phyloP scores from a whole-genome alignment of 2,329 filamentous ascomycete species.

The Aspergillus piperis region DNA sequence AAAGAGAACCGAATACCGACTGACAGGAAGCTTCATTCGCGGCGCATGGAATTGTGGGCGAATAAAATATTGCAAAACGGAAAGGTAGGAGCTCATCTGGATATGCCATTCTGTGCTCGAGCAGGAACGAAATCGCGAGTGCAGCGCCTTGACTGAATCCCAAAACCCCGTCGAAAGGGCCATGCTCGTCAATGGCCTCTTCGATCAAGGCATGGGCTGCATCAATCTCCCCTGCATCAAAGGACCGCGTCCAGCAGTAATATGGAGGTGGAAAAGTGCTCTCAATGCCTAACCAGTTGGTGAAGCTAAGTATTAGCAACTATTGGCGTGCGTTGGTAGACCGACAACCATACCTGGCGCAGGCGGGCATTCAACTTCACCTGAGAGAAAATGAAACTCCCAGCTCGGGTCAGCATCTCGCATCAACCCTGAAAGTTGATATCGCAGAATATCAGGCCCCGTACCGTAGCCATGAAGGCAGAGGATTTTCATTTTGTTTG shows the following conservation, averaged over 20 bases:
- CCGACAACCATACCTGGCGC: background rate
- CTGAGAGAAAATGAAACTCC: slow-evolving; percentile 19
- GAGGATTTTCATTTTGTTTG: slow-evolving; percentile 23
- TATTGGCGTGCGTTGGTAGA: no score
- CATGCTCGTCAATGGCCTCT: slow-evolving; percentile 22
- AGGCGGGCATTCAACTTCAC: slow-evolving; percentile 1
- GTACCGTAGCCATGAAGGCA: slow-evolving; percentile 29
- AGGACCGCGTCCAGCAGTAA: slow-evolving; percentile 12
- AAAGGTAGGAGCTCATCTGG: slow-evolving; percentile 19
- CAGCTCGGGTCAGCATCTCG: slow-evolving; percentile 12
- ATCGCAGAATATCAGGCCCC: slow-evolving; percentile 17
- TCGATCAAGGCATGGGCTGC: slow-evolving; percentile 17
- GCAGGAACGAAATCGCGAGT: slow-evolving; percentile 19
- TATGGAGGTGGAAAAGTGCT: slow-evolving; percentile 18
- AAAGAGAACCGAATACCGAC: slow-evolving; percentile 1
- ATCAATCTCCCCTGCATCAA: slow-evolving; percentile 10
- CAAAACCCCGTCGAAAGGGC: slow-evolving; percentile 31
- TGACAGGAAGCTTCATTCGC: slow-evolving; percentile 6
- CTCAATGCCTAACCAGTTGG: background rate
- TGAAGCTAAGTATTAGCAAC: no score
- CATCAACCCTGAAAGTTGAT: slow-evolving; percentile 10
- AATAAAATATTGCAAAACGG: slow-evolving; percentile 27
- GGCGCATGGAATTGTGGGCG: background rate
- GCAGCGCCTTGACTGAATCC: slow-evolving; percentile 29
- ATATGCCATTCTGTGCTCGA: slow-evolving; percentile 13